Conservation (phyloP, 1,284 basidiomycete species). For the Xanthoconium separans region DNA sequence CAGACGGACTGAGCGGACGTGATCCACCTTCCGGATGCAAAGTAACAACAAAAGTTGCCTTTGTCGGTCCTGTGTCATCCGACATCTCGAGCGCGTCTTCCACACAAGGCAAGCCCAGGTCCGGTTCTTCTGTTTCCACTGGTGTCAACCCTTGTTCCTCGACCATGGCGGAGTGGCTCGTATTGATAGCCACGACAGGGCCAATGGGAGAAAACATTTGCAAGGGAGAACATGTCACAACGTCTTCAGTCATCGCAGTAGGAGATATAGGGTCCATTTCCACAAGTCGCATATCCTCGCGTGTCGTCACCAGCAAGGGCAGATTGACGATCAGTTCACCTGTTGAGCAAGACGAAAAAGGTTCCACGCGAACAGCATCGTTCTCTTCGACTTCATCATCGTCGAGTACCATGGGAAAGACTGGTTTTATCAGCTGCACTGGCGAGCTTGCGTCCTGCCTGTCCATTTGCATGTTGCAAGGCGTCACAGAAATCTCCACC, state of each 20-base stretch:
- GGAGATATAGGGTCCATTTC: not conserved
- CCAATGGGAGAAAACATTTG: not conserved
- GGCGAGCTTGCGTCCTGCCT: not conserved
- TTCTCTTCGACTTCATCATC: not conserved
- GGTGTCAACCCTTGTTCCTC: not conserved
- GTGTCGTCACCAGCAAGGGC: slow-evolving; percentile 3
- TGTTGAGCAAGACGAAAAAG: not conserved
- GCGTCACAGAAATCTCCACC: not conserved
- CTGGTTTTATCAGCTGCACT: not conserved
- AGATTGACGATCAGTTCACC: slow-evolving; percentile 15
- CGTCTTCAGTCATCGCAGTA: slow-evolving; percentile 3
- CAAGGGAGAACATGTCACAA: slow-evolving; percentile 16
- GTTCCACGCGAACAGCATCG: not conserved
- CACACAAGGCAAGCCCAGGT: not conserved
- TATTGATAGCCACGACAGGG: slow-evolving; percentile 15
- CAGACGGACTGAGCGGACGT: not conserved
- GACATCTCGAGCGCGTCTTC: not conserved
- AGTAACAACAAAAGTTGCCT: not conserved
- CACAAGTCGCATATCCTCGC: not conserved
- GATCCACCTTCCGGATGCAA: not conserved
- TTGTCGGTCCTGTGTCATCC: not conserved
- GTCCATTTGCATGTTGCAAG: not conserved
- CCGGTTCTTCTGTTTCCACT: not conserved
- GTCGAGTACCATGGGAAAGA: not conserved
- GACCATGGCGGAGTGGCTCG: not conserved